Conservation (phyloP, 2,329 filamentous ascomycete species). For the Cordyceps pruinosa region DNA sequence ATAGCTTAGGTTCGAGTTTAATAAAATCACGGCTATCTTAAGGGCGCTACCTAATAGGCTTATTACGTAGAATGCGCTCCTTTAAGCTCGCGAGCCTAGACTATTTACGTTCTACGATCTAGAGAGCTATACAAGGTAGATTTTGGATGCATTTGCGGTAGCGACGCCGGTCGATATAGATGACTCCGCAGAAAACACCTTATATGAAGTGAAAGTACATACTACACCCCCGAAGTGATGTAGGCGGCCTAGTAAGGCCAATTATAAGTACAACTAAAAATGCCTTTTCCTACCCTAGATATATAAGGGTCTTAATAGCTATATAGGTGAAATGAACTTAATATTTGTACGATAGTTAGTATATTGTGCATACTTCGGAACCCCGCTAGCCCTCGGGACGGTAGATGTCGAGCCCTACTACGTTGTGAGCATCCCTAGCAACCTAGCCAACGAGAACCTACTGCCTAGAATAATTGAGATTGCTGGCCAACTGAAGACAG, state of each 20-base stretch:
- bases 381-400: neutral
- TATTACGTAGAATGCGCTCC: no score
- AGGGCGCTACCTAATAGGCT: no score
- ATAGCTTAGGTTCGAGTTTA: no score
- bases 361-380: constrained; percentile 2
- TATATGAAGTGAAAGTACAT: neutral
- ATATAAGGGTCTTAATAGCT: neutral
- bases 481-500: no score
- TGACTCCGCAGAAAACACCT: neutral
- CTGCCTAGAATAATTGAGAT: no score
- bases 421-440: no score
- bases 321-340: neutral
- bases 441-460: no score
- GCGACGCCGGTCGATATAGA: neutral
- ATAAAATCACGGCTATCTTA: no score
- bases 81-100: no score
- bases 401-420: no score
- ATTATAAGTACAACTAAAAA: neutral
- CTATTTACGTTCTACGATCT: no score
- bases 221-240: neutral
- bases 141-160: neutral
- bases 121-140: no score
- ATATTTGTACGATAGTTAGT: constrained; percentile 1
- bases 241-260: neutral
- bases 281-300: constrained; percentile 5